Evolutionary conservation across 2,329 filamentous ascomycete species (phyloP).

Genomic region (Cladosporium colombiae): DNA sequence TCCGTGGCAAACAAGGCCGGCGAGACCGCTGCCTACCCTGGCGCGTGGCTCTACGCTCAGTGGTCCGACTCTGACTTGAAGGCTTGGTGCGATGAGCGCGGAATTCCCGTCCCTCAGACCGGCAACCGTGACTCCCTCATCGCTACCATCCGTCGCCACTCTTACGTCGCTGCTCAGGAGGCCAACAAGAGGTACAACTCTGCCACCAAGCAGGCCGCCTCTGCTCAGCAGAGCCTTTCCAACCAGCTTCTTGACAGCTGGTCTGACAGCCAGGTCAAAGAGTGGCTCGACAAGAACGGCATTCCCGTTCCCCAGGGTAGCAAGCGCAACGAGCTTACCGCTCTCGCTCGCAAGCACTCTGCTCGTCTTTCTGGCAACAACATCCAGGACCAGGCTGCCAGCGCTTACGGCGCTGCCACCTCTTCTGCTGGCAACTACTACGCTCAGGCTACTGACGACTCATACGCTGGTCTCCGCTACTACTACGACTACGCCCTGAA

Average conservation of each 20-base stretch:
- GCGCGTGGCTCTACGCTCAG: conserved; percentile 87
- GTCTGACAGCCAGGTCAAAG: conserved; percentile 87
- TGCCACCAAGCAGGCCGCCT: conserved; percentile 56
- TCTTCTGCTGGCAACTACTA: conserved; percentile 70
- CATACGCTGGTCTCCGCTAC: conserved; percentile 35
- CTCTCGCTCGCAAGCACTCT: conserved; percentile 85
- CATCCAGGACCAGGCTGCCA: conserved; percentile 57
- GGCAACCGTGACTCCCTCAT: conserved; percentile 83
- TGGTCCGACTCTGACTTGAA: conserved; percentile 96
- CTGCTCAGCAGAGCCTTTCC: conserved; percentile 72
- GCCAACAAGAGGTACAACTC: conserved; percentile 63
- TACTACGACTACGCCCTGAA: conserved; percentile 48
- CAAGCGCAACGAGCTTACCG: conserved; percentile 83
- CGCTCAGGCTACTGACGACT: conserved; percentile 72
- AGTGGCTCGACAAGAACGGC: conserved; percentile 87
- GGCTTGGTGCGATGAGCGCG: conserved; percentile 86
- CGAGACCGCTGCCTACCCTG: conserved; percentile 82
- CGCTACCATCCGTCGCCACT: conserved; percentile 86
- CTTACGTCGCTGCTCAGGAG: conserved; percentile 53
- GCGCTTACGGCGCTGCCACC: conserved; percentile 48
- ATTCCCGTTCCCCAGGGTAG: conserved; percentile 90
- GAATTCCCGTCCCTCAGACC: conserved; percentile 82
- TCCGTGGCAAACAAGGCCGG: conserved; percentile 71
- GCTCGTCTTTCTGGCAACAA: conserved; percentile 62
- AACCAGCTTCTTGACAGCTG: conserved; percentile 86